Base-by-base conservation (phyloP, 2,329 filamentous ascomycete genomes). In the Saccharata proteae region DNA sequence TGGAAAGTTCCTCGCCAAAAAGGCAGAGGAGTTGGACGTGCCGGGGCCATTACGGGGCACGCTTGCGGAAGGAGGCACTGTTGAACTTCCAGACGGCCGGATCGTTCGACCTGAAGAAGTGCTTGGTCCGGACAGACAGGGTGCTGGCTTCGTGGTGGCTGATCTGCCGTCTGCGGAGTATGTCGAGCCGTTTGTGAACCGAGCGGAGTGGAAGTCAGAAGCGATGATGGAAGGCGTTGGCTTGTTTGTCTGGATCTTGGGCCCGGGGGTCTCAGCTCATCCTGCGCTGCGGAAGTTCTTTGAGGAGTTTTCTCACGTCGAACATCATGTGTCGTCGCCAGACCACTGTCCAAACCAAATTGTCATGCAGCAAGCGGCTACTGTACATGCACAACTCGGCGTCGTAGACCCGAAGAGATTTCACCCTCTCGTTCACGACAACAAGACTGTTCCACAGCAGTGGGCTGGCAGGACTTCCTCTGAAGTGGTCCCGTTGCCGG, bases 51-150 rank as follows among this genome's bases (percentile, higher is more conserved):
- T 77, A 29, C 92, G 68, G 52, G 63, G 63, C 20, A 45, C 52
- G 9, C 63, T 98, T 25, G 65, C 77, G 0, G 51, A 47, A 2
- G 84, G 85, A 3, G 41, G 76, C 39, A 74, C 55, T 28, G 74
- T 90, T 2, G 57, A 62, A 32, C 74, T 72, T 15, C 59, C 64
- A 10, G 69, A 78, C 43, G 85, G 83, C 4, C 65, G 62, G 5
- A 69, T 67, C 0, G 71, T 98, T 17, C 90, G 78, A 0, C 79
- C 88, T 1, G 80, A 90, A 0, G 90, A 93, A 77, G 85, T 96
- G 1, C 49, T 98, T 30, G 83, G 70, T 2, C 62, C 75, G 8
- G 57, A 67, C 3, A 67, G 74, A 34, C 65, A 69, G 5, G 85
- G 85, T 8, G 71, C 66, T 34, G 86, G 83, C 3, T 65, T 93